These are phyloP conservation scores for Phaeophleospora eucalypticola DNA, from an alignment of 2,329 filamentous ascomycete genomes.

Conservation along the genomic window DNA sequence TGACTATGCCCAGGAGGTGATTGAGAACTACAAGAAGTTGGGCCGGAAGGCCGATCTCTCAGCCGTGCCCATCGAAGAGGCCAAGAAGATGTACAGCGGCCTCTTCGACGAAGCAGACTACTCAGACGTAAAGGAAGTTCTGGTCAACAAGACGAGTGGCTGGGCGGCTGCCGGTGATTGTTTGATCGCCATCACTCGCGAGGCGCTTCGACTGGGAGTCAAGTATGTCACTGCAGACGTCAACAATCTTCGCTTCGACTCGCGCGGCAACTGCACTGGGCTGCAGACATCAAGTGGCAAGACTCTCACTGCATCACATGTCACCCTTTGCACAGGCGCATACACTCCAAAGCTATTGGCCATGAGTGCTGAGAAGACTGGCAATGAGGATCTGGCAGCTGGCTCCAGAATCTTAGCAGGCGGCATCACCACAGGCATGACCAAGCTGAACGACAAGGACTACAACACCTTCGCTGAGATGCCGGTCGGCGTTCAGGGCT, in stretches of 20 bases:
- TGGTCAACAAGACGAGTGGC: slow-evolving; percentile 58
- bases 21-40: slow-evolving; percentile 49
- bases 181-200: slow-evolving; percentile 52
- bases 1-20: slow-evolving; percentile 47
- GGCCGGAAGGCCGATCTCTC: slow-evolving; percentile 45
- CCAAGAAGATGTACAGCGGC: slow-evolving; percentile 53
- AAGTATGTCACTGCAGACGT: slow-evolving; percentile 56
- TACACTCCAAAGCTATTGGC: slow-evolving; percentile 44
- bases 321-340: slow-evolving; percentile 41
- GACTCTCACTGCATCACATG: slow-evolving; percentile 33
- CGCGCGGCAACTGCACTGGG: slow-evolving; percentile 42
- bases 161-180: slow-evolving; percentile 62
- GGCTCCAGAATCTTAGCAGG: slow-evolving; percentile 55
- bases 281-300: slow-evolving; percentile 38
- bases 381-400: slow-evolving; percentile 47
- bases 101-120: slow-evolving; percentile 60
- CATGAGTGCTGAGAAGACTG: slow-evolving; percentile 47
- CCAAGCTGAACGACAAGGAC: slow-evolving; percentile 39
- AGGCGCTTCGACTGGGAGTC: slow-evolving; percentile 53
- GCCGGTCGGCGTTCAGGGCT: slow-evolving; percentile 46
- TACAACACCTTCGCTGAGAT: slow-evolving; percentile 38
- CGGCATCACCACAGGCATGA: slow-evolving; percentile 50
- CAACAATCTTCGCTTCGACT: slow-evolving; percentile 46
- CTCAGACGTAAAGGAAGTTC: slow-evolving; percentile 54
- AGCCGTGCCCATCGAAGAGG: slow-evolving; percentile 50